phyloP scores from a whole-genome alignment of 2,329 filamentous ascomycete genomes.

The Xylaria arbuscula region DNA sequence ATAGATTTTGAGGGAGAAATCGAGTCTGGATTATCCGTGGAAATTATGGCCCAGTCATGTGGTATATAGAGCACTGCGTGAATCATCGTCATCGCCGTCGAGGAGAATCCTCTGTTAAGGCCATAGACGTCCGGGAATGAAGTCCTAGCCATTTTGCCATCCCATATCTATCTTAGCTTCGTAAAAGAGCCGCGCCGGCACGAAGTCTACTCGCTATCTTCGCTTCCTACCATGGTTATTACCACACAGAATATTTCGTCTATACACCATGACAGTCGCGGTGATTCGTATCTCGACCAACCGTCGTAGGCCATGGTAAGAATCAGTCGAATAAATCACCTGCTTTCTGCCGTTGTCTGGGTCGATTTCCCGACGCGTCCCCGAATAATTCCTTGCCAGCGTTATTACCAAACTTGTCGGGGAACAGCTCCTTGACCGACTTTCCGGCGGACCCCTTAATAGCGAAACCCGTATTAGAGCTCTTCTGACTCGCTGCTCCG shows the following conservation, averaged over 20 bases:
- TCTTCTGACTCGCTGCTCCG: constrained; percentile 63
- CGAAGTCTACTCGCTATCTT: not conserved
- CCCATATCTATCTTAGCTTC: not conserved
- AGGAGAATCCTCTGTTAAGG: not conserved
- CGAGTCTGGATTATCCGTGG: not conserved
- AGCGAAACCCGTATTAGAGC: constrained; percentile 63
- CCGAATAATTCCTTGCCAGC: constrained; percentile 76
- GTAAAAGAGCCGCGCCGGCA: not conserved
- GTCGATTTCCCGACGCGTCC: constrained; percentile 67
- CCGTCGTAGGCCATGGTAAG: not conserved
- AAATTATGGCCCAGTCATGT: not conserved
- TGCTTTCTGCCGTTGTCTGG: constrained; percentile 71
- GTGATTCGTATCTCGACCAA: not conserved
- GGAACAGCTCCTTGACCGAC: constrained; percentile 74
- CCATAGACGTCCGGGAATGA: not conserved
- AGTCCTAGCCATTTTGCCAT: not conserved
- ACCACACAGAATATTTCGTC: not conserved
- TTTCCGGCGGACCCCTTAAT: constrained; percentile 73
- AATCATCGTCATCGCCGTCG: not conserved
- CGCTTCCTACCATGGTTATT: not conserved
- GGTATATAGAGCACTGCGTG: not conserved
- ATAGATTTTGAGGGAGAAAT: not conserved
- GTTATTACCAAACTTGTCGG: constrained; percentile 70
- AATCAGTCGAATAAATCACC: constrained; percentile 77
- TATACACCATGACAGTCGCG: not conserved